phyloP scores from a whole-genome alignment of 768 basidiomycete species.

The Suillus spraguei region DNA sequence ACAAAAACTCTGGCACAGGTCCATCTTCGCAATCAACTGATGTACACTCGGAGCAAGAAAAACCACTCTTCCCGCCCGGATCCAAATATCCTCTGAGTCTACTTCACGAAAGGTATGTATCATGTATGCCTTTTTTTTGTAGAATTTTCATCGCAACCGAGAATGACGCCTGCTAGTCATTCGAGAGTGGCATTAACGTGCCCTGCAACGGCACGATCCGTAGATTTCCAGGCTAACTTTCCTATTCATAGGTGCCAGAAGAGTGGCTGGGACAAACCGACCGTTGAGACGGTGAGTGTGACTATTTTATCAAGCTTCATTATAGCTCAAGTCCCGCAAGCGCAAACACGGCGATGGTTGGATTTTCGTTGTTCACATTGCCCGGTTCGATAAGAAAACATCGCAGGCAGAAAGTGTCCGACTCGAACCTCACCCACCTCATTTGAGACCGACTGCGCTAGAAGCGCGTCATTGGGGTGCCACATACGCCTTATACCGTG shows the following conservation, averaged over 20 bases:
- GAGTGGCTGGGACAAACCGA: slow-evolving; percentile 84
- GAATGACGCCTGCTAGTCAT: neutral
- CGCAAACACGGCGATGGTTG: slow-evolving; percentile 51
- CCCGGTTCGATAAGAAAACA: slow-evolving; percentile 67
- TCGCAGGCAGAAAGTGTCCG: slow-evolving; percentile 68
- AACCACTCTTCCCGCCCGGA: slow-evolving; percentile 78
- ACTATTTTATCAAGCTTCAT: slow-evolving; percentile 5
- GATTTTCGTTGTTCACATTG: slow-evolving; percentile 71
- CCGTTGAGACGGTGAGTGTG: slow-evolving; percentile 67
- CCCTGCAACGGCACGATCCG: neutral
- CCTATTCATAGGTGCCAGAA: slow-evolving; percentile 73
- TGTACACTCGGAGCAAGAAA: slow-evolving; percentile 36
- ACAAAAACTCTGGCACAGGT: slow-evolving; percentile 25
- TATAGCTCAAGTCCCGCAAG: slow-evolving; percentile 33
- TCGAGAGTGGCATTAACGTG: neutral
- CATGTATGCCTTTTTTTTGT: slow-evolving; percentile 3
- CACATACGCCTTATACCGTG: slow-evolving; percentile 84
- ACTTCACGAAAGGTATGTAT: slow-evolving; percentile 70
- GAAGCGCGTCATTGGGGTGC: slow-evolving; percentile 94
- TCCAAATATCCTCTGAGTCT: slow-evolving; percentile 83
- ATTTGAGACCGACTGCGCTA: slow-evolving; percentile 62
- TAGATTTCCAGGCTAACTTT: neutral
- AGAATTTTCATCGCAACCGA: neutral
- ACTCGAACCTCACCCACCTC: slow-evolving; percentile 74
- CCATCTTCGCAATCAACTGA: slow-evolving; percentile 23